phyloP scores from a whole-genome alignment of 805 yeast species.

The Sporopachydermia lactativora region DNA sequence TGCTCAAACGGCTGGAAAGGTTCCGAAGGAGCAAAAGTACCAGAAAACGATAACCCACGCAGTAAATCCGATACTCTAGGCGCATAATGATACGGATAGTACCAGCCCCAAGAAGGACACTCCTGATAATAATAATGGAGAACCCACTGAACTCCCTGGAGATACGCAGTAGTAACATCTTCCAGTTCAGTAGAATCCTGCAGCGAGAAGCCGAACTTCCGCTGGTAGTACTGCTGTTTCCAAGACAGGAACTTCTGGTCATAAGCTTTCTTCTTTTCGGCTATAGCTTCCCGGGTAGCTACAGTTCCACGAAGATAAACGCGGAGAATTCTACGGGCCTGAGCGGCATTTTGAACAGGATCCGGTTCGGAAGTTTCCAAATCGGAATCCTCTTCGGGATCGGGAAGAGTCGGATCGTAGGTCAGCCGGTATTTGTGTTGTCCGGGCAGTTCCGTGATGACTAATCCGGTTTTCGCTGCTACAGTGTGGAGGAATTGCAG shows the following conservation, averaged over 20 bases:
- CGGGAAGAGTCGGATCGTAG: background rate
- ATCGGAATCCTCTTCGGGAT: background rate
- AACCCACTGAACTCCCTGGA: conserved; percentile 97
- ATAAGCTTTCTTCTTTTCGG: conserved; percentile 45
- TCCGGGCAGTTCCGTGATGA: background rate
- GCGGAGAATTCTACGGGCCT: background rate
- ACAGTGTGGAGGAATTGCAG: background rate
- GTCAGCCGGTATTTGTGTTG: background rate
- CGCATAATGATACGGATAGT: conserved; percentile 75
- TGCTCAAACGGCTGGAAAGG: conserved; percentile 94
- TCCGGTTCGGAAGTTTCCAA: conserved; percentile 19
- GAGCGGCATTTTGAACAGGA: conserved; percentile 15
- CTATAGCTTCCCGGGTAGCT: conserved; percentile 21
- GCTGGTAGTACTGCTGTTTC: conserved; percentile 76
- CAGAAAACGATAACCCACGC: conserved; percentile 50
- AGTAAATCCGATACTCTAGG: conserved; percentile 86
- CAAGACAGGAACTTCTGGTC: conserved; percentile 62
- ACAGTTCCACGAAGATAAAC: conserved; percentile 7
- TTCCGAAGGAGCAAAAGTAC: conserved; percentile 49
- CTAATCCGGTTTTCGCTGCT: background rate
- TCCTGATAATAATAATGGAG: conserved; percentile 82
- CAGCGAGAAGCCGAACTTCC: conserved; percentile 56
- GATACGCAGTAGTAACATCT: conserved; percentile 63
- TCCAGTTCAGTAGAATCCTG: conserved; percentile 44
- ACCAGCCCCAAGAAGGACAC: conserved; percentile 95